Conservation (phyloP, 2,329 filamentous ascomycete species). For the Cercospora berteroae region DNA sequence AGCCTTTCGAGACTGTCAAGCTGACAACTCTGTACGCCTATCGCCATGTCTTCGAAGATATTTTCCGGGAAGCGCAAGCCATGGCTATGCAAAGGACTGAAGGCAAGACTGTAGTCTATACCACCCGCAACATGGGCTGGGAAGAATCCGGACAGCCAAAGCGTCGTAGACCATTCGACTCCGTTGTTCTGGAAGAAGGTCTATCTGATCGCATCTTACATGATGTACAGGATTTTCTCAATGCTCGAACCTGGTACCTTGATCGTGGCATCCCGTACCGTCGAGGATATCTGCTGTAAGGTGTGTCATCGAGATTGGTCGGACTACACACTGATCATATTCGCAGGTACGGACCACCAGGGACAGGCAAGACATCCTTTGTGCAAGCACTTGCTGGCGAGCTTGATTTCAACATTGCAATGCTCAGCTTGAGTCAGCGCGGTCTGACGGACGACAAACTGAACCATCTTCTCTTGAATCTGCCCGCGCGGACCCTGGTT, state of each 20-base stretch:
- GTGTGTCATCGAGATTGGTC: not conserved
- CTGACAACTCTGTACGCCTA: slow-evolving; percentile 89
- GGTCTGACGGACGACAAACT: slow-evolving; percentile 87
- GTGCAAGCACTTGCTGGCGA: slow-evolving; percentile 94
- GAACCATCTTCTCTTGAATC: slow-evolving; percentile 79
- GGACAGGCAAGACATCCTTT: slow-evolving; percentile 92
- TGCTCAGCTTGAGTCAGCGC: slow-evolving; percentile 85
- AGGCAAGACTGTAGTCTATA: slow-evolving; percentile 91
- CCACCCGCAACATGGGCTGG: slow-evolving; percentile 82
- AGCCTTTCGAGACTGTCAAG: slow-evolving; percentile 91
- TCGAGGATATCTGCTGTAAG: slow-evolving; percentile 75
- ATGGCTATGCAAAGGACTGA: slow-evolving; percentile 78
- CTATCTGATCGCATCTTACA: slow-evolving; percentile 76
- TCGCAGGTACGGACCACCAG: slow-evolving; percentile 67
- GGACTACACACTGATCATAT: not conserved
- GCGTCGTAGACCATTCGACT: slow-evolving; percentile 81
- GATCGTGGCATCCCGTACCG: slow-evolving; percentile 94
- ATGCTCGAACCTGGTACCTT: slow-evolving; percentile 80
- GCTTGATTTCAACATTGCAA: slow-evolving; percentile 86
- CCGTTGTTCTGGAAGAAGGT: slow-evolving; percentile 80
- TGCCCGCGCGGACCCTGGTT: slow-evolving; percentile 78
- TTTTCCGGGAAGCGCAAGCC: slow-evolving; percentile 82
- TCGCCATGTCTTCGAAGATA: slow-evolving; percentile 81
- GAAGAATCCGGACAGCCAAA: slow-evolving; percentile 77
- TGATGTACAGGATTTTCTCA: slow-evolving; percentile 80